These are phyloP conservation scores for Microcera coccophila DNA, from an alignment of 2,329 filamentous ascomycete genomes.

Conservation along the genomic window DNA sequence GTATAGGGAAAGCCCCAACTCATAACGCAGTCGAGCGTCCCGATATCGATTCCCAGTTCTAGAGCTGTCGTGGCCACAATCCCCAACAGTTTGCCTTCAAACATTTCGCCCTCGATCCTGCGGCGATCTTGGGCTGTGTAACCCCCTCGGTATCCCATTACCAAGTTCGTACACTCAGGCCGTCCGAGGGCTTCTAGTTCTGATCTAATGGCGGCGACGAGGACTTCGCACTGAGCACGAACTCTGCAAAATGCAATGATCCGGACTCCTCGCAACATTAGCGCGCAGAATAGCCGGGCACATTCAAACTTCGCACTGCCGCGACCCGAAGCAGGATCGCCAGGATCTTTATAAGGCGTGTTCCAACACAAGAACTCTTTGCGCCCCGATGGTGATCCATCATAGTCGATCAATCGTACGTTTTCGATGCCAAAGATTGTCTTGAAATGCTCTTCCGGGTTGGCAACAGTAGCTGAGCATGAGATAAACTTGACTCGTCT, in stretches of 20 bases:
- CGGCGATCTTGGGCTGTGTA: slow-evolving; percentile 90
- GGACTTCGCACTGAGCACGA: slow-evolving; percentile 79
- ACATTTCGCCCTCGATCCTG: slow-evolving; percentile 92
- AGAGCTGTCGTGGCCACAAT: slow-evolving; percentile 92
- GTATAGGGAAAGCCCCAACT: slow-evolving; percentile 94
- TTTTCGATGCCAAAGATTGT: slow-evolving; percentile 87
- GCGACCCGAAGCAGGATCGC: slow-evolving; percentile 79
- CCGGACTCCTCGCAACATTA: slow-evolving; percentile 81
- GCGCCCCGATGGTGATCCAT: slow-evolving; percentile 82
- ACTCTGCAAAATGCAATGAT: slow-evolving; percentile 92
- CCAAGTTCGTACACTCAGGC: slow-evolving; percentile 68
- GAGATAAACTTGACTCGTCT: slow-evolving; percentile 82
- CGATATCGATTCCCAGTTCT: slow-evolving; percentile 93
- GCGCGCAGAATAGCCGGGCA: slow-evolving; percentile 84
- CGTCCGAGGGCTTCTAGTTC: slow-evolving; percentile 72
- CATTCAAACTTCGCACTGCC: slow-evolving; percentile 79
- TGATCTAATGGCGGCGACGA: slow-evolving; percentile 73
- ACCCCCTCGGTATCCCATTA: slow-evolving; percentile 94
- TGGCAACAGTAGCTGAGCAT: slow-evolving; percentile 93
- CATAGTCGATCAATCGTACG: slow-evolving; percentile 79
- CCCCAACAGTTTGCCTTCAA: slow-evolving; percentile 86
- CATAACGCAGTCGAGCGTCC: slow-evolving; percentile 86
- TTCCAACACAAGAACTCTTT: slow-evolving; percentile 99
- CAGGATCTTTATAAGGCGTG: slow-evolving; percentile 86
- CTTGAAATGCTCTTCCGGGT: slow-evolving; percentile 86